Evolutionary conservation across 2,329 filamentous ascomycete species (phyloP), one percentile per base, ranked within the genome.

Genomic region (Coccinonectria pachysandricola): DNA sequence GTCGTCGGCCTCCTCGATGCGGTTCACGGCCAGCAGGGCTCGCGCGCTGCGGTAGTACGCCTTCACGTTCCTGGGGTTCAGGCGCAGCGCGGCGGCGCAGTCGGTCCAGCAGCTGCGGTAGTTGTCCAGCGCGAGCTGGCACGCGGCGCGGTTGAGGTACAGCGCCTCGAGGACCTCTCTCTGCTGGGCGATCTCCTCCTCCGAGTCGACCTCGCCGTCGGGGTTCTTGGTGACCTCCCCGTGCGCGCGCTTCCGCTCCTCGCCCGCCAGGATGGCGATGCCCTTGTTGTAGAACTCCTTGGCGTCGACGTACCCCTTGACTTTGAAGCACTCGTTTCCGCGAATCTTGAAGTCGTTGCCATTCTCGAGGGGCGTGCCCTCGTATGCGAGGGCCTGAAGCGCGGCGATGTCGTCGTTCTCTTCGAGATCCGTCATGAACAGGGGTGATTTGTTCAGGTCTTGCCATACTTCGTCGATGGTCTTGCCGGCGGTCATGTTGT

Each of bases 361-460:
- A 35, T 93, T 79, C 53, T 96, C 88, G 7, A 77, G 68, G 24
- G 83, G 75, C 7, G 86, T 87, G 12, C 91, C 92, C 60, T 98
- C 91, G 51, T 95, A 94, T 15, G 85, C 84, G 19, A 98, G 64
- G 1, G 91, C 88, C 50, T 83, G 80, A 34, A 98, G 67, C 1
- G 91, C 92, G 44, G 92, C 86, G 1, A 94, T 65, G 41, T 82
- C 76, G 35, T 79, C 65, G 48, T 94, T 94, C 39, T 92, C 81
- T 43, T 79, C 83, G 17, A 95, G 67, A 41, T 83, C 78, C 15
- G 86, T 96, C 91, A 98, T 98, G 65, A 98, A 98, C 19, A 98
- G 69, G 6, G 91, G 91, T 16, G 64, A 70, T 49, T 64, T 64
- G 51, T 72, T 71, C 21, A 75, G 55, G 24, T 75, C 70, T 7